Evolutionary conservation across 345 rosid genomes (phyloP), one percentile per base, ranked within the genome.

Genomic region (Corymbia maculata): DNA sequence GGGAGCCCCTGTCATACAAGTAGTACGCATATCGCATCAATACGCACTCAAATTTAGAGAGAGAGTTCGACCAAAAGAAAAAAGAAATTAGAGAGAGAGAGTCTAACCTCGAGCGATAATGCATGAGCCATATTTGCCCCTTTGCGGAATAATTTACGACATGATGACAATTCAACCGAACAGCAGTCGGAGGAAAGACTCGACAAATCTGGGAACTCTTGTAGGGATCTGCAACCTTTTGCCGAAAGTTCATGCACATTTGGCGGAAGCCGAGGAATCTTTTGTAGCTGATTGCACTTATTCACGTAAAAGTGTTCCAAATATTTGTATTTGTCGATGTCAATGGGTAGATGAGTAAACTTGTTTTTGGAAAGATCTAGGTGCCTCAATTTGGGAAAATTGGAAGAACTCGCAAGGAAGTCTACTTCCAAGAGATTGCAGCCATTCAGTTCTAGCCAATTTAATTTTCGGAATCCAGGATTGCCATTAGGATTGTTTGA

Each of bases 401-500:
- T 10, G 2, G 66, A 59, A 59, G 30, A 4, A 59, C 66, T 59
- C 14, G 0, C 0, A 5, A 59, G 66, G 66, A 59, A 26, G n/a
- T 24, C 14, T 24, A 59, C 66, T 24, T 26, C 2, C 4, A 6
- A 26, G 13, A 59, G 30, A 4, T 59, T 59, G 30, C 30, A 59
- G 66, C n/a, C 66, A 57, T 24, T 1, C 24, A 57, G n/a, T 57
- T 57, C 14, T 57, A 57, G 14, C 6, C 3, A 3, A 0, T 24
- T 4, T 9, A 59, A 59, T 0, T 59, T 59, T 55, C 5, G 0
- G 28, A 55, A 55, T 55, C 12, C 28, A 0, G 1, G 0, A 55
- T 55, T 55, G 28, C 61, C 61, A 22, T 55, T 22, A 21, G 28
- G 61, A 55, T 55, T 3, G 1, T 3, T 55, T 22, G 61, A 55